phyloP scores from a whole-genome alignment of 768 basidiomycete genomes.

The Chalciporus pseudorubinellus region DNA sequence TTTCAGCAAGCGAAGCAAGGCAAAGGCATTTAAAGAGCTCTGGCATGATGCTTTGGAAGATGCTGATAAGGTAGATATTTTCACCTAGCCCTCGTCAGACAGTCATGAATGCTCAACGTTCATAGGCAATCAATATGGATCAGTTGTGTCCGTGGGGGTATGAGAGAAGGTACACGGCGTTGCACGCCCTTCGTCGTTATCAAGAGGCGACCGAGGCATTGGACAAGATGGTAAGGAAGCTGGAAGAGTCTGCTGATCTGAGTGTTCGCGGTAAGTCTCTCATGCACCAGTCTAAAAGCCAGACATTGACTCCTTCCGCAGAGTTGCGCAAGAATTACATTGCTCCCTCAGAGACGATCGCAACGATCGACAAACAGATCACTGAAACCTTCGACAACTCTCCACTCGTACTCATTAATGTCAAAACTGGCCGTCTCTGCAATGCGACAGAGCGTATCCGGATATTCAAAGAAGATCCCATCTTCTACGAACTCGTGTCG shows the following conservation, averaged over 20 bases:
- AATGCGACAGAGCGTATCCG: not conserved
- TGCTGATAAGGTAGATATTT: conserved; percentile 1
- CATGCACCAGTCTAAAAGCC: not conserved
- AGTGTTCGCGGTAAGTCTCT: not conserved
- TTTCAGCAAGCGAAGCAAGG: conserved; percentile 11
- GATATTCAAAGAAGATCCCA: not conserved
- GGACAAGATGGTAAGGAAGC: not conserved
- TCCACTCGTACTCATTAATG: conserved; percentile 13
- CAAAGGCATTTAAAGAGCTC: not conserved
- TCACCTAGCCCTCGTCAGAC: not conserved
- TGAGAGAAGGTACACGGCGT: conserved; percentile 3
- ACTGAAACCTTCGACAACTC: not conserved
- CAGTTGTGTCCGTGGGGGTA: not conserved
- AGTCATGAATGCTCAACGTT: not conserved
- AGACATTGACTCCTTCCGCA: not conserved
- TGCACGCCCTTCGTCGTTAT: not conserved
- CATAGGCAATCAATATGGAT: not conserved
- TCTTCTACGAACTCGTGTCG: not conserved
- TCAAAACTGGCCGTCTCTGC: conserved; percentile 6
- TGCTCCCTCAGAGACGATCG: not conserved
- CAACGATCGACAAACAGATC: conserved; percentile 1
- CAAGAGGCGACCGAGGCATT: not conserved
- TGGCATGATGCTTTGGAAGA: conserved; percentile 12
- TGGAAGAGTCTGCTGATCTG: not conserved
- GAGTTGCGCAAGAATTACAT: not conserved